Conservation (phyloP, 108 stramenopile species). For the Nitzschia putrida region DNA sequence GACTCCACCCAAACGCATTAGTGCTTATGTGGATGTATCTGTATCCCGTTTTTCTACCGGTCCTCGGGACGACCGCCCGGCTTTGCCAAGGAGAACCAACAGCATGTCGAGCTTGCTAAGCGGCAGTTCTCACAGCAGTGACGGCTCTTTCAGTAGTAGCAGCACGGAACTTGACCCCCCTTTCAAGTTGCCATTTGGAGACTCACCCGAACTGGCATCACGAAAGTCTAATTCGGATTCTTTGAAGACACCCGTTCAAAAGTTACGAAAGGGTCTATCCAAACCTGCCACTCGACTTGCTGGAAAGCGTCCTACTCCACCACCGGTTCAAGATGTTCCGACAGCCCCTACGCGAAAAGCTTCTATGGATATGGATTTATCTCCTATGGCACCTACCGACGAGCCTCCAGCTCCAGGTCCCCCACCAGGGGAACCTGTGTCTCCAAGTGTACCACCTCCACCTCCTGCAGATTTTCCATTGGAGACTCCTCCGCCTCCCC, state of each 20-base stretch:
- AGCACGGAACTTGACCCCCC: neutral
- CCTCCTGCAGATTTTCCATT: neutral
- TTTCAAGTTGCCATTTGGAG: slow-evolving; percentile 8
- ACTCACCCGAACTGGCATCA: neutral
- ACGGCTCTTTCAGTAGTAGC: neutral
- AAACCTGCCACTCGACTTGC: too few species aligned
- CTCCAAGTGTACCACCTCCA: neutral
- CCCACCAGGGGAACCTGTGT: neutral
- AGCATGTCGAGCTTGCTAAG: slow-evolving; percentile 15
- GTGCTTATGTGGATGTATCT: slow-evolving; percentile 1
- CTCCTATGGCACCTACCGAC: neutral
- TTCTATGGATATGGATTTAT: neutral
- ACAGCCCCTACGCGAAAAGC: neutral
- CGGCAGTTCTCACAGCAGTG: slow-evolving; percentile 10
- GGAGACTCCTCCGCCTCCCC: neutral
- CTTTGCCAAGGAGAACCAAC: slow-evolving; percentile 13
- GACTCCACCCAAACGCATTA: slow-evolving; percentile 17
- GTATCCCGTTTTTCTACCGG: slow-evolving; percentile 8
- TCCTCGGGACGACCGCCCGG: slow-evolving; percentile 9
- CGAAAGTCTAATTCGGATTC: neutral
- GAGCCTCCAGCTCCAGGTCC: neutral
- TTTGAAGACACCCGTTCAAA: neutral
- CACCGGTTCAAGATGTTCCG: neutral
- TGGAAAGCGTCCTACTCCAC: neutral
- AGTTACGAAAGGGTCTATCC: neutral